A percentile compares a stretch with the other conserved stretches of the same genome.
Evolutionary conservation across 768 basidiomycete species (phyloP).

Genomic region (Xerocomellus dryophilus): DNA sequence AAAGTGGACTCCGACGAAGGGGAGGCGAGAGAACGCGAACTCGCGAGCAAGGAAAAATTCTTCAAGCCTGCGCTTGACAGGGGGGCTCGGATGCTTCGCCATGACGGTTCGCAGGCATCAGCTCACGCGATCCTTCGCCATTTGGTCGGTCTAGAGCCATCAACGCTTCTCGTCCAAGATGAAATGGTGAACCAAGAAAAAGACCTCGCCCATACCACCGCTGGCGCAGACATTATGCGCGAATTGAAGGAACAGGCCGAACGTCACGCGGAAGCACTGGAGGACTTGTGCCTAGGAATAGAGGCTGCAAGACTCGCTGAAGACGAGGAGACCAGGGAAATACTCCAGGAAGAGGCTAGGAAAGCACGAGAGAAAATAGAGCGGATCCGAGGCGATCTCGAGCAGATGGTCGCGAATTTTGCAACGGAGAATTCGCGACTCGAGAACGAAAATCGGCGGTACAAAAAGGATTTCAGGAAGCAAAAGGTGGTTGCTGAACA

Average conservation of each 20-base stretch:
- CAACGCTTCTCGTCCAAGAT: constrained; percentile 48
- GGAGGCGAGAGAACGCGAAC: constrained; percentile 43
- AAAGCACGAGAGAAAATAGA: constrained; percentile 43
- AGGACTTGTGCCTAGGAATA: constrained; percentile 43
- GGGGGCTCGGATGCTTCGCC: constrained; percentile 44
- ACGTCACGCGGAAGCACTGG: constrained; percentile 45
- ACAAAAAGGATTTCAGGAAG: constrained; percentile 15
- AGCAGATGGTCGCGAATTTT: constrained; percentile 38
- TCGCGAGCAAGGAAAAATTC: constrained; percentile 40
- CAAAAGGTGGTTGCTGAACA: constrained; percentile 23
- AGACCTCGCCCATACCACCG: constrained; percentile 48
- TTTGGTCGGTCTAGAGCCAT: constrained; percentile 39
- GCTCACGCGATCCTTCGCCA: constrained; percentile 43
- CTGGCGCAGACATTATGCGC: constrained; percentile 48
- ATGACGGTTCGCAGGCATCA: constrained; percentile 40
- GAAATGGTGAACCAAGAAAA: constrained; percentile 52
- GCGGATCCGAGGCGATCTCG: constrained; percentile 38
- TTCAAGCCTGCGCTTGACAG: constrained; percentile 50
- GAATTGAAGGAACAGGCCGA: constrained; percentile 45
- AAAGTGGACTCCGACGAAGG: constrained; percentile 36
- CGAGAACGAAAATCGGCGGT: constrained; percentile 25
- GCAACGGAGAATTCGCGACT: constrained; percentile 35
- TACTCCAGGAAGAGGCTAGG: constrained; percentile 41
- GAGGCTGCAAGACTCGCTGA: constrained; percentile 41
- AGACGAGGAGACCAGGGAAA: constrained; percentile 43